Evolutionary conservation across 2,329 filamentous ascomycete genomes (phyloP).

Genomic region (Arthrinium phaeospermum): DNA sequence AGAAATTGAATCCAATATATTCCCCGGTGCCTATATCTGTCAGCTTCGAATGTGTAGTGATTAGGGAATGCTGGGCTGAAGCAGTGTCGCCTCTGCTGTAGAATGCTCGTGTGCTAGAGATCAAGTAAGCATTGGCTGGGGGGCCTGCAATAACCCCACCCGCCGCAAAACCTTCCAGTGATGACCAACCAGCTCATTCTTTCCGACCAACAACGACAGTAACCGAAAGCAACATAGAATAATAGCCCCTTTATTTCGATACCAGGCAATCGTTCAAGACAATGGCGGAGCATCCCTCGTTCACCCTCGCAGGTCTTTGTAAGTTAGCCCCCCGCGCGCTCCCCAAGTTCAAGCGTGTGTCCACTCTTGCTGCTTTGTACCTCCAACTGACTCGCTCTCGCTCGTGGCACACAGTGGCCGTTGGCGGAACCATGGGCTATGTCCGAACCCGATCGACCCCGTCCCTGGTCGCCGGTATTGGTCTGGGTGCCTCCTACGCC

Average conservation of each 20-base stretch:
- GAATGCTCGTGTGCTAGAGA: background rate
- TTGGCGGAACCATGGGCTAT: conserved; percentile 40
- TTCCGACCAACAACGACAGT: background rate
- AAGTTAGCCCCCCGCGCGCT: conserved; percentile 28
- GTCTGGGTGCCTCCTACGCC: conserved; percentile 40
- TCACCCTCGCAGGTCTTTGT: conserved; percentile 47
- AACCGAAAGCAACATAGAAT: background rate
- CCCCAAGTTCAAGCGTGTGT: background rate
- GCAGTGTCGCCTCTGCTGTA: background rate
- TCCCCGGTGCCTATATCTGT: background rate
- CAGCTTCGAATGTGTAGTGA: background rate
- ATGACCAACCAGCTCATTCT: background rate
- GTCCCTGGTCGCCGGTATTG: conserved; percentile 41
- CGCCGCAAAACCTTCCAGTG: background rate
- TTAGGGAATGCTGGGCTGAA: background rate
- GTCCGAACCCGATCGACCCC: conserved; percentile 38
- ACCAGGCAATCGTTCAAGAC: background rate
- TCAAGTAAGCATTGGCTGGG: background rate
- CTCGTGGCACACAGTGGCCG: conserved; percentile 35
- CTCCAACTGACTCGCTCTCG: background rate
- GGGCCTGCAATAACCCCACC: background rate
- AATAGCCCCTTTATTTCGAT: background rate
- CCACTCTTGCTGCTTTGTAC: background rate
- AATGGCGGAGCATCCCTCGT: conserved; percentile 49
- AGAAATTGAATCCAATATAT: background rate